Evolutionary conservation across 306 rosid species (phyloP).

Genomic region (Pyrus communis): DNA sequence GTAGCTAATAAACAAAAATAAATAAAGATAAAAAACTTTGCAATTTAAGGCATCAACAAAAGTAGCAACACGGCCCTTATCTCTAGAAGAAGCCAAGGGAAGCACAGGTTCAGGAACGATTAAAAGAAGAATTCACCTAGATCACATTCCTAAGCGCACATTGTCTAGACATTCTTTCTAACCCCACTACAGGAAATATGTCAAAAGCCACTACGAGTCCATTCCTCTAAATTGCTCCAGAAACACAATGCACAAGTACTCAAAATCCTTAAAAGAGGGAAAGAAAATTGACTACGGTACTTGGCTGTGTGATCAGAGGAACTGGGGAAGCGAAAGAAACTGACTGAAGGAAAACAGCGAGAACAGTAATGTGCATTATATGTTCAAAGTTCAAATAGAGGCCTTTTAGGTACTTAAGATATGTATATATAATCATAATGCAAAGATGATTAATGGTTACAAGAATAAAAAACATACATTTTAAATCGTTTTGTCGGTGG

Average conservation of each 20-base stretch:
- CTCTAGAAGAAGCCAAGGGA: conserved; percentile 1
- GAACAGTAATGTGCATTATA: neutral
- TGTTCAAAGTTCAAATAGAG: neutral
- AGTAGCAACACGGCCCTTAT: neutral
- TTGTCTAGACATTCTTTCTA: neutral
- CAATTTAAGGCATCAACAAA: neutral
- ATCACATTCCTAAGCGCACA: conserved; percentile 7
- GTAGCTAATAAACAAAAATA: neutral
- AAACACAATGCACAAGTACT: neutral
- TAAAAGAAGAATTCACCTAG: conserved; percentile 8
- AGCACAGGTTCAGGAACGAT: neutral
- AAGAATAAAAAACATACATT: conserved; percentile 62
- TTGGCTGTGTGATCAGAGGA: conserved; percentile 11
- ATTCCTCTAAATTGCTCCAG: neutral
- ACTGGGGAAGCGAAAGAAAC: neutral
- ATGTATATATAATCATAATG: conserved; percentile 14
- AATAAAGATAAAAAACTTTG: neutral
- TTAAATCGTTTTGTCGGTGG: conserved; percentile 80
- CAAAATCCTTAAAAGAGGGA: neutral
- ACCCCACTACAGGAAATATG: neutral
- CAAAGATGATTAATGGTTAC: neutral
- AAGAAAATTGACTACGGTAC: neutral
- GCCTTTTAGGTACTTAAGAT: neutral
- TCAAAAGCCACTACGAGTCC: conserved; percentile 6
- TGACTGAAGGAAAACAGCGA: neutral